Evolutionary conservation across 2,329 filamentous ascomycete genomes (phyloP).

Genomic region (Stachybotrys chlorohalonatus): DNA sequence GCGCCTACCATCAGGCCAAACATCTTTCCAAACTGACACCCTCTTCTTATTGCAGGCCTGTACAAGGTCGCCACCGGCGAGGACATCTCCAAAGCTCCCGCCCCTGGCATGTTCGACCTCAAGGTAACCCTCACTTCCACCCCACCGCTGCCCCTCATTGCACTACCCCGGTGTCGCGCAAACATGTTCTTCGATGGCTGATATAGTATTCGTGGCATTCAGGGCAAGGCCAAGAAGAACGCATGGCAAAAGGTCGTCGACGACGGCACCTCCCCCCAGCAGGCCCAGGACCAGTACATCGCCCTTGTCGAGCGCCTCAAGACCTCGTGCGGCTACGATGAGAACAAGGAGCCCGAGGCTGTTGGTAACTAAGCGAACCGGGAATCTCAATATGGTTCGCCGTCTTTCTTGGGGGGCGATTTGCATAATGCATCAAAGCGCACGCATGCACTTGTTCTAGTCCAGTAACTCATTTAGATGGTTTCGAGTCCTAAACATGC

Average conservation of each 20-base stretch:
- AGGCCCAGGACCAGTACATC: conserved; percentile 72
- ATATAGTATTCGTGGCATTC: conserved; percentile 3
- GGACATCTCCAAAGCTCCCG: conserved; percentile 44
- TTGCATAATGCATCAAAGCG: background rate
- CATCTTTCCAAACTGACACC: background rate
- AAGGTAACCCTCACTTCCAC: conserved; percentile 35
- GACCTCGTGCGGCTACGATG: conserved; percentile 57
- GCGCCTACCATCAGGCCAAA: background rate
- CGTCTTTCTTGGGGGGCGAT: background rate
- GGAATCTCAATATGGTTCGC: too few species aligned
- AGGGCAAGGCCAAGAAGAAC: conserved; percentile 74
- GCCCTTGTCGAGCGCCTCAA: conserved; percentile 64
- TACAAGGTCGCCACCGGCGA: conserved; percentile 51
- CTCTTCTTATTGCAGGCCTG: conserved; percentile 30
- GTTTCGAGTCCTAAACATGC: background rate
- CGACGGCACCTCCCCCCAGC: conserved; percentile 48
- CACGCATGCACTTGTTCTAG: background rate
- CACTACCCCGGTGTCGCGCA: conserved; percentile 3
- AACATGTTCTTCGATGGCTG: background rate
- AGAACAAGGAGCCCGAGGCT: conserved; percentile 52
- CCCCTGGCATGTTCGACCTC: conserved; percentile 62
- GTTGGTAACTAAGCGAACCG: conserved; percentile 24
- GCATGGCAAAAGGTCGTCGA: conserved; percentile 67
- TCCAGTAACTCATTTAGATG: background rate
- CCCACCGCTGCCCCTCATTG: background rate